Conservation (phyloP, 1,139 yeast genomes). For the Pneumocystis murina region DNA sequence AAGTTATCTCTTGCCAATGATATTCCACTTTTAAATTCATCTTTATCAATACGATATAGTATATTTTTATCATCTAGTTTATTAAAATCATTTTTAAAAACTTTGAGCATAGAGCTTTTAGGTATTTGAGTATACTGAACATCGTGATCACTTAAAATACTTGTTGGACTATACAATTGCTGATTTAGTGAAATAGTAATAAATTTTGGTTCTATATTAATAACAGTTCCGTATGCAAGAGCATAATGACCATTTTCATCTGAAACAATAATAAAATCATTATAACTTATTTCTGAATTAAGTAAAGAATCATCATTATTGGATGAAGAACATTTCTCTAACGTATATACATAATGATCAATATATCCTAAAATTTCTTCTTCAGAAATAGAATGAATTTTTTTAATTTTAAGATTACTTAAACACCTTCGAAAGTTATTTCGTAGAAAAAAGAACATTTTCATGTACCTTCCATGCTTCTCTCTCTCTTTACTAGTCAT, state of each 20-base stretch:
- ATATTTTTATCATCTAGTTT: constrained; percentile 7
- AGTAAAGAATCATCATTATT: constrained; percentile 4
- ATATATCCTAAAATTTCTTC: background rate
- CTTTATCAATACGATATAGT: constrained; percentile 60
- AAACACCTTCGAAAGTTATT: background rate
- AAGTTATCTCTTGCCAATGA: constrained; percentile 63
- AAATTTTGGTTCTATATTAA: constrained; percentile 27
- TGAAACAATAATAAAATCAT: constrained; percentile 44
- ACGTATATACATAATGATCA: background rate
- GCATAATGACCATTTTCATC: constrained; percentile 73
- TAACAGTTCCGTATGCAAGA: constrained; percentile 47
- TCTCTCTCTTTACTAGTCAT: constrained; percentile 49
- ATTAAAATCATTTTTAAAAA: constrained; percentile 4
- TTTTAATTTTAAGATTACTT: background rate
- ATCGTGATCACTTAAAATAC: constrained; percentile 32
- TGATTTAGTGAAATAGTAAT: constrained; percentile 36
- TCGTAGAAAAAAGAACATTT: constrained; percentile 1
- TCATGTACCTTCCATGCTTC: constrained; percentile 43
- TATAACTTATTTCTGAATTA: constrained; percentile 18
- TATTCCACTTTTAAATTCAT: constrained; percentile 62
- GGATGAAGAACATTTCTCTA: background rate
- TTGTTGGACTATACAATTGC: constrained; percentile 35
- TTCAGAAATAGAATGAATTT: background rate
- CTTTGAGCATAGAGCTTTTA: constrained; percentile 29
- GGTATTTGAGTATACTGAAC: constrained; percentile 34